A percentile compares a stretch with the other conserved stretches of the same genome.
Evolutionary conservation across 1,284 basidiomycete species (phyloP).

Genomic region (Tranzscheliella williamsii): DNA sequence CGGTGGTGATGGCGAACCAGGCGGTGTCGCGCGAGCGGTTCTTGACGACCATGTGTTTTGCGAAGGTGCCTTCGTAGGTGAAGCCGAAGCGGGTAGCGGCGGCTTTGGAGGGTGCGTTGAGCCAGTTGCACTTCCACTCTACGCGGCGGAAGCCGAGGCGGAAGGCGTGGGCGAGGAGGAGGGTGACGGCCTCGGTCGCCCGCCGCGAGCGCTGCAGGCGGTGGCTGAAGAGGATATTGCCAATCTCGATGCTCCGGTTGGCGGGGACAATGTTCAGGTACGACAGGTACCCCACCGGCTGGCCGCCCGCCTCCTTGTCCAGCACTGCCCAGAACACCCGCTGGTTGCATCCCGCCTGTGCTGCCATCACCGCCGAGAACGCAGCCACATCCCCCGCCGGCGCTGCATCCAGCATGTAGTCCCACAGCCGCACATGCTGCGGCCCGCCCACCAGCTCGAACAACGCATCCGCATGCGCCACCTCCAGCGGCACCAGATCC

Average conservation of each 20-base stretch:
- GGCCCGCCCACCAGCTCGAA: slow-evolving; percentile 10
- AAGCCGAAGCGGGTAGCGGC: slow-evolving; percentile 45
- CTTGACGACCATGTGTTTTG: slow-evolving; percentile 38
- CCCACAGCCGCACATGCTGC: slow-evolving; percentile 27
- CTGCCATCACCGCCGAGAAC: not conserved
- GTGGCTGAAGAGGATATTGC: slow-evolving; percentile 37
- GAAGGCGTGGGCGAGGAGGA: slow-evolving; percentile 30
- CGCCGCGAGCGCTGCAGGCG: slow-evolving; percentile 30
- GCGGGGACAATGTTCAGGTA: slow-evolving; percentile 20
- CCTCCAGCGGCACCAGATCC: slow-evolving; percentile 15
- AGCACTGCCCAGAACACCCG: slow-evolving; percentile 31
- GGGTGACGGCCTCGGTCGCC: slow-evolving; percentile 38
- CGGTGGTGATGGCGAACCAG: slow-evolving; percentile 48
- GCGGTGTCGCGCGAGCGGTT: slow-evolving; percentile 42
- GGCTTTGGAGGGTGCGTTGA: slow-evolving; percentile 33
- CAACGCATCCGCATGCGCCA: slow-evolving; percentile 12
- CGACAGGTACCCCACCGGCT: slow-evolving; percentile 12
- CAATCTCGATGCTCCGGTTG: slow-evolving; percentile 40
- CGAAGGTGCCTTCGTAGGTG: slow-evolving; percentile 40
- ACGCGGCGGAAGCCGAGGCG: slow-evolving; percentile 37
- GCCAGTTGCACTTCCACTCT: slow-evolving; percentile 52
- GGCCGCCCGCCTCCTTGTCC: slow-evolving; percentile 5
- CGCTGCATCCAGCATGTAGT: slow-evolving; percentile 20
- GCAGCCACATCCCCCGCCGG: slow-evolving; percentile 15
- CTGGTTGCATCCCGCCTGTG: slow-evolving; percentile 3